Conservation (phyloP, 805 yeast species). For the Maudiozyma serrabonitensis region DNA sequence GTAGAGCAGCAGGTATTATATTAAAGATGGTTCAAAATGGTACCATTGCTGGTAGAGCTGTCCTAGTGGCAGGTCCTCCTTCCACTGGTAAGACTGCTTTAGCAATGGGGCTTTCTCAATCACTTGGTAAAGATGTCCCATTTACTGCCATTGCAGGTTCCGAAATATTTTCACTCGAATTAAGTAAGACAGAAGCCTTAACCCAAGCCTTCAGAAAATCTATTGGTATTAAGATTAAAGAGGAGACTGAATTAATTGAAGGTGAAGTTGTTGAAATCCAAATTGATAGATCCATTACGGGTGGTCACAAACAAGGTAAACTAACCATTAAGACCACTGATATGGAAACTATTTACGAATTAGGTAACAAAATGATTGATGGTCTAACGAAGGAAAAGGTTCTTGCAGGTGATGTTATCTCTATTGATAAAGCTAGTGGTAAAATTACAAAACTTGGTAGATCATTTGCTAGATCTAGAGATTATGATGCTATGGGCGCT, state of each 20-base stretch:
- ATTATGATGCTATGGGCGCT: slow-evolving; percentile 98
- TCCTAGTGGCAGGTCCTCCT: slow-evolving; percentile 94
- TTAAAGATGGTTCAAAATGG: slow-evolving; percentile 90
- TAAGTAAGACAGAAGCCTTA: slow-evolving; percentile 90
- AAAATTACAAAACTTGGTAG: slow-evolving; percentile 90
- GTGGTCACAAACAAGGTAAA: slow-evolving; percentile 98
- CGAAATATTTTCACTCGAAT: slow-evolving; percentile 83
- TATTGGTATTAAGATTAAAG: slow-evolving; percentile 90
- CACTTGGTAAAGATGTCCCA: slow-evolving; percentile 65
- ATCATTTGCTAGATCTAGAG: slow-evolving; percentile 91
- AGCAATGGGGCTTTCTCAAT: slow-evolving; percentile 85
- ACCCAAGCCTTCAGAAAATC: slow-evolving; percentile 95
- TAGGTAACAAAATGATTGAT: slow-evolving; percentile 90
- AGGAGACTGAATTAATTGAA: slow-evolving; percentile 94
- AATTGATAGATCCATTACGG: slow-evolving; percentile 85
- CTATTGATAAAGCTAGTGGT: slow-evolving; percentile 92
- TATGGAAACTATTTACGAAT: slow-evolving; percentile 96
- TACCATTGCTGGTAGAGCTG: slow-evolving; percentile 93
- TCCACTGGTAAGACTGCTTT: slow-evolving; percentile 98
- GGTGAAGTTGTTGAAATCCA: slow-evolving; percentile 98
- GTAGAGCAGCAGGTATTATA: slow-evolving; percentile 92
- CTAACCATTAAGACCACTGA: slow-evolving; percentile 94
- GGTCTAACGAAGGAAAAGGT: slow-evolving; percentile 91
- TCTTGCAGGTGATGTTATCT: slow-evolving; percentile 92
- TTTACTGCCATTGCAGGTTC: slow-evolving; percentile 93